phyloP scores from a whole-genome alignment of 2,329 filamentous ascomycete genomes.

The Penicillium sp. region DNA sequence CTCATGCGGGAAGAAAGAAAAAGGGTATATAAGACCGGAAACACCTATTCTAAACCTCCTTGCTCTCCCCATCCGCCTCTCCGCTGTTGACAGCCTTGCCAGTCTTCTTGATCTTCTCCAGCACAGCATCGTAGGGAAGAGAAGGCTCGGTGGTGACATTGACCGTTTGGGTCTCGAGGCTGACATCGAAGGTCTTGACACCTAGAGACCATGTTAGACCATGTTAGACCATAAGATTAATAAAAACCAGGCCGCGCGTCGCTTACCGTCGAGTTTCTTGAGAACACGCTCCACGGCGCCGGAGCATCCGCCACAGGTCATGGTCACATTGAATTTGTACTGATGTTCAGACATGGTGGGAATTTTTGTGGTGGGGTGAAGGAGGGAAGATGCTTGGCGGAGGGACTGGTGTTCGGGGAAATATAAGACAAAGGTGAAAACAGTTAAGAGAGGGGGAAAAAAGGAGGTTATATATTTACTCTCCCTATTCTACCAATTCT shows the following conservation, averaged over 20 bases:
- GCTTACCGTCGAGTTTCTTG: constrained; percentile 82
- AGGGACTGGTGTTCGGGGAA: background rate
- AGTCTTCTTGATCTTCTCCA: constrained; percentile 89
- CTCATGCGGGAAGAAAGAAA: background rate
- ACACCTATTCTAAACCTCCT: constrained; percentile 31
- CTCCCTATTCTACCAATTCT: too few species aligned
- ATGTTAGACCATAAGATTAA: too few species aligned
- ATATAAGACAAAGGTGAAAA: background rate
- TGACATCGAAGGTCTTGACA: constrained; percentile 82
- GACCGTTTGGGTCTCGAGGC: constrained; percentile 80
- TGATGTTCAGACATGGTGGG: constrained; percentile 71
- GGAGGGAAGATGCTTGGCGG: constrained; percentile 1
- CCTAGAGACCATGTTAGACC: constrained; percentile 50
- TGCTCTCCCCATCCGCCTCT: constrained; percentile 44
- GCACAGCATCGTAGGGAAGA: constrained; percentile 75
- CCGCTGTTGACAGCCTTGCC: constrained; percentile 82
- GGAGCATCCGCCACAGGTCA: constrained; percentile 96
- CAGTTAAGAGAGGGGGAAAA: too few species aligned
- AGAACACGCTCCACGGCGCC: constrained; percentile 89
- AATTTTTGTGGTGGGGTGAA: constrained; percentile 4
- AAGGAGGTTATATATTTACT: background rate
- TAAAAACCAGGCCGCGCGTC: background rate
- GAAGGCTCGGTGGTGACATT: constrained; percentile 67
- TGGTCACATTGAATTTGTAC: constrained; percentile 92
- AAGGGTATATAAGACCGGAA: background rate